A percentile compares a stretch with the other conserved stretches of the same genome.
phyloP scores from a whole-genome alignment of 257 asterid genomes.

The Lantana camara region DNA sequence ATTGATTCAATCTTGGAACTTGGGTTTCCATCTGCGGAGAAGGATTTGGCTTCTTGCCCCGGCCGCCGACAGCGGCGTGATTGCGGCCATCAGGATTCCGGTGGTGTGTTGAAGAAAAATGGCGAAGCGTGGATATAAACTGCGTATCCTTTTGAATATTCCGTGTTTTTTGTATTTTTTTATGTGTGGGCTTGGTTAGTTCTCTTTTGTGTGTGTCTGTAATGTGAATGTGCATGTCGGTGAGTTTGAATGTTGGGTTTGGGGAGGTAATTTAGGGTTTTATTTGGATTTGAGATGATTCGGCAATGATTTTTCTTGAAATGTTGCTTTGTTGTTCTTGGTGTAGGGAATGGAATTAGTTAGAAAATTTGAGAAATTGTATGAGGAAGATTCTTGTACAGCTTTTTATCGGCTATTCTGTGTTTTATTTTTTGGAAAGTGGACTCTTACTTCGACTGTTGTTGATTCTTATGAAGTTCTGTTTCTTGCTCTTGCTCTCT shows the following conservation, averaged over 20 bases:
- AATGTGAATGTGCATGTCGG: constrained; percentile 37
- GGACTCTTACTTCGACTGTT: constrained; percentile 1
- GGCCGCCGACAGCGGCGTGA: constrained; percentile 35
- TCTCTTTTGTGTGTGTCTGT: constrained; percentile 18
- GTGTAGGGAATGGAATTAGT: neutral
- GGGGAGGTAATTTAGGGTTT: constrained; percentile 31
- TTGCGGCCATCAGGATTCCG: constrained; percentile 25
- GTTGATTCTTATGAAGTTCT: constrained; percentile 20
- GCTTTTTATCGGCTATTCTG: neutral
- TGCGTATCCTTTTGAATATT: constrained; percentile 76
- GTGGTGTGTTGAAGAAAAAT: constrained; percentile 37
- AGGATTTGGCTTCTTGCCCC: constrained; percentile 28
- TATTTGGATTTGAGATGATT: constrained; percentile 31
- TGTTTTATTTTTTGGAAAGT: neutral
- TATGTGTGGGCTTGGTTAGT: neutral
- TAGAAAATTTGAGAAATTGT: constrained; percentile 13
- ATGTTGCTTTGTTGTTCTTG: constrained; percentile 13
- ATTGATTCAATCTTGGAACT: constrained; percentile 16
- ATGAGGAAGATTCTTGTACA: neutral
- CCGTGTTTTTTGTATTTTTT: constrained; percentile 12
- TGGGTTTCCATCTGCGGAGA: constrained; percentile 18
- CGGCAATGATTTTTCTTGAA: neutral
- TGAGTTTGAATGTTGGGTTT: constrained; percentile 31
- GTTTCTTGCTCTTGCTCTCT: constrained; percentile 4
- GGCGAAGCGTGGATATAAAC: constrained; percentile 93